phyloP scores from a whole-genome alignment of 1,284 basidiomycete species.

The Vanrija pseudolonga region DNA sequence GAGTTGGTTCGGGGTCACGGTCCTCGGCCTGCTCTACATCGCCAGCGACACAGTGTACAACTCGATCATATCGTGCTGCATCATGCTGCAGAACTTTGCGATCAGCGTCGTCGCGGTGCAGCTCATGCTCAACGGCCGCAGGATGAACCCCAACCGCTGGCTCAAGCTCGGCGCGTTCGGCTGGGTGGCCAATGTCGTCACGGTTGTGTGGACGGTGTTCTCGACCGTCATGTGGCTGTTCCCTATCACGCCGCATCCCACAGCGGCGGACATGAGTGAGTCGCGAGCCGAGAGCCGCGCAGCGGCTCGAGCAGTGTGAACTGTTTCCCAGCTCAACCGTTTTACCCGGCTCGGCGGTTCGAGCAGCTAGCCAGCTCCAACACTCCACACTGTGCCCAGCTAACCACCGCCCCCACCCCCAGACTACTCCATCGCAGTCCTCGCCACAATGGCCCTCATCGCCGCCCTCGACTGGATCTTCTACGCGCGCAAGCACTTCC shows the following conservation, averaged over 20 bases:
- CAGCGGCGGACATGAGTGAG: conserved; percentile 13
- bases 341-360: no score
- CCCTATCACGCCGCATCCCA: conserved; percentile 9
- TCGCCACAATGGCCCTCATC: conserved; percentile 11
- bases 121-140: conserved; percentile 6
- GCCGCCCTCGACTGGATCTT: conserved; percentile 11
- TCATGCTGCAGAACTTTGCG: conserved; percentile 14
- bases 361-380: no score
- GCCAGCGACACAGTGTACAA: conserved; percentile 15
- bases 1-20: conserved; percentile 6
- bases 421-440: conserved; percentile 14
- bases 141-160: conserved; percentile 12
- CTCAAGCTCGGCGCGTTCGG: conserved; percentile 9
- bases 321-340: no score
- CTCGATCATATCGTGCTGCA: conserved; percentile 13
- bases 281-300: no score
- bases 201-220: conserved; percentile 7
- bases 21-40: conserved; percentile 16
- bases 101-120: conserved; percentile 5
- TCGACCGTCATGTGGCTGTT: conserved; percentile 16
- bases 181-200: conserved; percentile 9
- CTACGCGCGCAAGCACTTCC: conserved; percentile 14
- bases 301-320: no score
- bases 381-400: no score
- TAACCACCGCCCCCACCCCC: no score